A percentile compares a stretch with the other conserved stretches of the same genome.
Evolutionary conservation across 1,284 basidiomycete genomes (phyloP).

Genomic region (Ganoderma resinaceum): DNA sequence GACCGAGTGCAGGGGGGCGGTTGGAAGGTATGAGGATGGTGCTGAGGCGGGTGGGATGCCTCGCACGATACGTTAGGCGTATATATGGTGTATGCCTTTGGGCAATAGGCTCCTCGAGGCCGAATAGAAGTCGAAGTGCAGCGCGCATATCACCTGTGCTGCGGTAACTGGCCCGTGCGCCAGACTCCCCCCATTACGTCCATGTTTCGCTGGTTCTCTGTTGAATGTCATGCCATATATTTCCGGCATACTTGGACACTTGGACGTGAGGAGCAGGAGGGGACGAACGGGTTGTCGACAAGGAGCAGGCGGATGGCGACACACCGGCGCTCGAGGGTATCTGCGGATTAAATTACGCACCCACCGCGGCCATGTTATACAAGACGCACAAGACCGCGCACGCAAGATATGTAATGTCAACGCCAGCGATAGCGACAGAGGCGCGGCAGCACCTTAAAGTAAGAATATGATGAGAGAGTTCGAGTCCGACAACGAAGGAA

Average conservation of each 20-base stretch:
- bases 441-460: neutral
- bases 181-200: neutral
- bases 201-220: neutral
- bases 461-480: slow-evolving; percentile 1
- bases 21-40: neutral
- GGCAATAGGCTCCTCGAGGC: neutral
- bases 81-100: neutral
- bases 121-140: neutral
- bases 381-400: neutral
- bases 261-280: neutral
- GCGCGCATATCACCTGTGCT: neutral
- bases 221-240: neutral
- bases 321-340: neutral
- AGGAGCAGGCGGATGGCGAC: neutral
- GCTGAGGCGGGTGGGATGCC: neutral
- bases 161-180: neutral
- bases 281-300: neutral
- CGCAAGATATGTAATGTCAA: neutral
- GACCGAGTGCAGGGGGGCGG: neutral
- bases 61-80: neutral
- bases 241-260: neutral
- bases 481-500: slow-evolving; percentile 5
- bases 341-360: neutral
- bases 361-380: neutral
- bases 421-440: neutral